Evolutionary conservation across 73 alveolate genomes (phyloP).

Genomic region (Paramecium pentaurelia): DNA sequence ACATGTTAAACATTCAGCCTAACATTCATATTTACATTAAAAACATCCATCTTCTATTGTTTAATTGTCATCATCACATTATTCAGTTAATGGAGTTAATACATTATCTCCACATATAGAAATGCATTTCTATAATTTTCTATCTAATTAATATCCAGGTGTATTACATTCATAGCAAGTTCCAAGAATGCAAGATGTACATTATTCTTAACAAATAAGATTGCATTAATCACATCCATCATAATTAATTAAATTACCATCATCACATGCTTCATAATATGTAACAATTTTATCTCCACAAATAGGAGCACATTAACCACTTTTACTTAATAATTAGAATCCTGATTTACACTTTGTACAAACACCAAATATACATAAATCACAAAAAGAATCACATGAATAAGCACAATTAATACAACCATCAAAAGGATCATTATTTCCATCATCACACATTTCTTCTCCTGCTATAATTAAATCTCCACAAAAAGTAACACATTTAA

Average conservation of each 20-base stretch:
- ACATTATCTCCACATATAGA: slow-evolving; percentile 54
- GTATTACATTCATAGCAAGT: not conserved
- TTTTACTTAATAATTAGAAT: not conserved
- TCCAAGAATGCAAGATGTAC: not conserved
- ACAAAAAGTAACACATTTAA: not conserved
- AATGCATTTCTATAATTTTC: not conserved
- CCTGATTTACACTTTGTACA: not conserved
- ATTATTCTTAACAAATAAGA: not conserved
- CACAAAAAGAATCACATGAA: not conserved
- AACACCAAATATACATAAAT: not conserved
- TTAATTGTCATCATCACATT: not conserved
- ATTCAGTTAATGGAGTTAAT: not conserved
- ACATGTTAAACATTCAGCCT: not conserved
- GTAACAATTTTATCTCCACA: slow-evolving; percentile 25
- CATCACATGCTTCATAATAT: not conserved
- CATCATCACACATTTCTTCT: not conserved
- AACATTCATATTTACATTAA: not conserved
- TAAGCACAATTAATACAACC: not conserved
- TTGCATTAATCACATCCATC: not conserved
- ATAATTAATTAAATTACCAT: not conserved
- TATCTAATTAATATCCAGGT: not conserved
- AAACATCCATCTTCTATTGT: not conserved
- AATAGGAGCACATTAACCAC: not conserved
- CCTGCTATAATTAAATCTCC: not conserved
- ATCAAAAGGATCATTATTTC: not conserved